Evolutionary conservation across 163 green algal genomes (phyloP).

Genomic region (Smithsoniella earleae): DNA sequence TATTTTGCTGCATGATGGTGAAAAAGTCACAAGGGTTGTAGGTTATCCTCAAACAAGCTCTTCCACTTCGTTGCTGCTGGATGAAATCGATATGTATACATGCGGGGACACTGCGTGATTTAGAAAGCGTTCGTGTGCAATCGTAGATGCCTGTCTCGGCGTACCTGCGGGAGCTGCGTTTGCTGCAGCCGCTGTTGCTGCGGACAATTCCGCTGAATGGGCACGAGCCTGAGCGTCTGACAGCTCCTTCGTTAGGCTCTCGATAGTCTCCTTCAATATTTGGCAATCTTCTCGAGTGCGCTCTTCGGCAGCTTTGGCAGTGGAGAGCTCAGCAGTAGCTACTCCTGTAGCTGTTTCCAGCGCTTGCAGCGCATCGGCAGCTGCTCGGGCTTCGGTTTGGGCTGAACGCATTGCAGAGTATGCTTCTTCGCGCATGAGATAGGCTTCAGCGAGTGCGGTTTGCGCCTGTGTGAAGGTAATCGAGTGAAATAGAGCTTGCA

Average conservation of each 20-base stretch:
- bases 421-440: neutral
- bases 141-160: too few species aligned
- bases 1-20: too few species aligned
- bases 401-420: neutral
- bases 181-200: neutral
- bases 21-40: too few species aligned
- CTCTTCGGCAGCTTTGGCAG: neutral
- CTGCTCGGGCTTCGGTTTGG: neutral
- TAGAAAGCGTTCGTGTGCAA: too few species aligned
- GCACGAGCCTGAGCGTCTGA: neutral
- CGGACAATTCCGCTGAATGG: neutral
- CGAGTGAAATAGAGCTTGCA: too few species aligned
- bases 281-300: neutral
- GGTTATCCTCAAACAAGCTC: too few species aligned
- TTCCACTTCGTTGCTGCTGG: too few species aligned
- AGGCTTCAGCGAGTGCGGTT: neutral
- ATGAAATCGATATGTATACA: too few species aligned
- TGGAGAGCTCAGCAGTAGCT: neutral
- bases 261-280: too few species aligned
- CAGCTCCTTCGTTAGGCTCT: neutral
- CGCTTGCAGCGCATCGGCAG: neutral
- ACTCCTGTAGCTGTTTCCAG: neutral
- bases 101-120: too few species aligned
- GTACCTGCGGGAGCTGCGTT: neutral
- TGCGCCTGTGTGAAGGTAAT: too few species aligned